A percentile compares a stretch with the other conserved stretches of the same genome.
phyloP scores from a whole-genome alignment of 495 filamentous ascomycete species.

The Tuber microsphaerosporum region DNA sequence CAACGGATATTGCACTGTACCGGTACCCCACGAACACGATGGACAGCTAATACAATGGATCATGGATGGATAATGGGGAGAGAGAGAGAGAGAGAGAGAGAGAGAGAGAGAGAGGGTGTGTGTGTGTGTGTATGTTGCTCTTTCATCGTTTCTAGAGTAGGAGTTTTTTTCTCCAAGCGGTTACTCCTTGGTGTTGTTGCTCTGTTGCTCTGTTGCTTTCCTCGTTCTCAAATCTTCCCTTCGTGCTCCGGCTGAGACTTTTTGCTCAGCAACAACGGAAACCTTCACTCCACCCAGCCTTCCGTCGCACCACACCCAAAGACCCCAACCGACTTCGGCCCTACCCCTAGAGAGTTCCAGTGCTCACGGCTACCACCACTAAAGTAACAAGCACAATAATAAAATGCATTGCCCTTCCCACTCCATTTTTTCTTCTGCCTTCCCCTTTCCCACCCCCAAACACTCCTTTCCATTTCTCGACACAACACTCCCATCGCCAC shows the following conservation, averaged over 20 bases:
- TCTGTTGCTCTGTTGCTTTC: background rate
- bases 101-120: too few species aligned
- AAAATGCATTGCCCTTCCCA: conserved; percentile 40
- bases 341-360: conserved; percentile 40
- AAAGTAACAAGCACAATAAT: conserved; percentile 41
- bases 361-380: conserved; percentile 41
- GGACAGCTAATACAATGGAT: background rate
- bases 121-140: background rate
- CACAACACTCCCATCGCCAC: conserved; percentile 17
- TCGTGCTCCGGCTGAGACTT: conserved; percentile 29
- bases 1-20: background rate
- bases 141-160: background rate
- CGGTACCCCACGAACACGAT: background rate
- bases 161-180: conserved; percentile 1
- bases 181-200: conserved; percentile 1
- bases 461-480: conserved; percentile 18
- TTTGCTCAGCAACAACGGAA: conserved; percentile 33
- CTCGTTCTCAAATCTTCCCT: background rate
- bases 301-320: conserved; percentile 29
- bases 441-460: conserved; percentile 20
- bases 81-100: too few species aligned
- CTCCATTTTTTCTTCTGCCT: conserved; percentile 33
- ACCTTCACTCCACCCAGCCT: conserved; percentile 29
- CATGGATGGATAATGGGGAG: background rate
- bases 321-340: conserved; percentile 40